Base-by-base conservation (phyloP, 164 flowering plant genomes). In the Kalanchoe fedtschenkoi region DNA sequence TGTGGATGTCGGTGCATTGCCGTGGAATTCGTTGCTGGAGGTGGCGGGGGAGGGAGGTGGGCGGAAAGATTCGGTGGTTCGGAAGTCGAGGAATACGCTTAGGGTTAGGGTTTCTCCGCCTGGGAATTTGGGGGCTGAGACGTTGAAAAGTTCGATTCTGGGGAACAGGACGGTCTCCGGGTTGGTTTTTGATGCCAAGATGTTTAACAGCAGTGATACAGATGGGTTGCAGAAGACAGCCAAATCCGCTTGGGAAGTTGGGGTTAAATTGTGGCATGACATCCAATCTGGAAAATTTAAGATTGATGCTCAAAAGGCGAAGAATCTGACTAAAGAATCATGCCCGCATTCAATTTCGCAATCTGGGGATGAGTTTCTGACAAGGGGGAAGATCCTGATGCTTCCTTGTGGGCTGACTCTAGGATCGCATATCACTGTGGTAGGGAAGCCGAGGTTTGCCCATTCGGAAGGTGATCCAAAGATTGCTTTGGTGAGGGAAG, bases 391-490 rank as follows among this genome's bases (percentile, higher is more conserved):
- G 21, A 44, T 95, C 42, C 22, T 89, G 83, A 74, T 76, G 71
- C 51, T 91, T 35, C 97, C 97, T 0, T 95, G 97, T 67, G 99
- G 99, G 34, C 58, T 95, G 57, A 83, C 88, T 0, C 60, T 91
- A 66, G 97, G 99, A 21, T 91, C 99, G 0, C 88, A 84, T 61
- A 68, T 95, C 34, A 85, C 96, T 1, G 66, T 95, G 19, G 87
- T 95, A 54, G 97, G 89, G 37, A 81, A 65, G 68, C 97, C 97
- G 6, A 35, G 67, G 58, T 32, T 19, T 54, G 91, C 96, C 24
- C 97, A 87, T 34, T 33, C 67, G 13, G 95, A 88, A 68, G 33
- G 63, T 4, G 80, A 83, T 29, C 81, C 92, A 0, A 80, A 76
- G 74, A 86, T 86, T 26, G n/a, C 85, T 0, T 8, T 73, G 65